Conservation (phyloP, 768 basidiomycete genomes). For the Hemileccinum rubropunctum region DNA sequence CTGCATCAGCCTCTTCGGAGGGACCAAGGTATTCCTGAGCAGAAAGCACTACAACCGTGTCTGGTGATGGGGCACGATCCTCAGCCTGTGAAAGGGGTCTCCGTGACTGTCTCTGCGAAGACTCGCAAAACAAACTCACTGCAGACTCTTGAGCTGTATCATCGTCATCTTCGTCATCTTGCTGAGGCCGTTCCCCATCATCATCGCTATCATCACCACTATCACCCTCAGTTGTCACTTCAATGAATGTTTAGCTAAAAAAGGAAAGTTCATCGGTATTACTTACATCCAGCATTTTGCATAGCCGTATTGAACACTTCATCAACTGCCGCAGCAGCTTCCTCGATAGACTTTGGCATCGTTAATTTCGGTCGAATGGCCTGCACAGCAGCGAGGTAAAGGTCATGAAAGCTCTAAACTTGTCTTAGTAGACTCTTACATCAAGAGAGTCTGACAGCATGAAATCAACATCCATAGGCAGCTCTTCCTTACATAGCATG, state of each 20-base stretch:
- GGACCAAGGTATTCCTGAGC: constrained; percentile 75
- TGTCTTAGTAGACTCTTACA: constrained; percentile 38
- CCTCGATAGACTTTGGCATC: constrained; percentile 71
- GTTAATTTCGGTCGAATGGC: constrained; percentile 82
- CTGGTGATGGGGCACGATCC: constrained; percentile 78
- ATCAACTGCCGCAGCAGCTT: constrained; percentile 86
- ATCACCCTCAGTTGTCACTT: constrained; percentile 36
- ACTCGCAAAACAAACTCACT: constrained; percentile 36
- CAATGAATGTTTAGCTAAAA: constrained; percentile 14
- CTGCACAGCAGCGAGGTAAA: constrained; percentile 36
- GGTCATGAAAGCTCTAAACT: not conserved
- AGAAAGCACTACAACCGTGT: constrained; percentile 71
- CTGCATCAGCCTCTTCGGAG: constrained; percentile 85
- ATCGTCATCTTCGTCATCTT: constrained; percentile 65
- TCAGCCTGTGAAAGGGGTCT: constrained; percentile 36
- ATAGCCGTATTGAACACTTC: constrained; percentile 76
- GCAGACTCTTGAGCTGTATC: constrained; percentile 51
- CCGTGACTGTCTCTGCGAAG: not conserved
- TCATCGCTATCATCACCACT: constrained; percentile 56
- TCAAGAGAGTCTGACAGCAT: constrained; percentile 95
- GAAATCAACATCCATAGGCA: constrained; percentile 99
- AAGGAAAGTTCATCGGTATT: not conserved
- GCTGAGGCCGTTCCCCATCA: constrained; percentile 38
- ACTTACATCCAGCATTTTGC: constrained; percentile 57
- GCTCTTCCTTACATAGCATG: constrained; percentile 77